Conservation (phyloP, 139 green algal species). For the Desmodesmus armatus region DNA sequence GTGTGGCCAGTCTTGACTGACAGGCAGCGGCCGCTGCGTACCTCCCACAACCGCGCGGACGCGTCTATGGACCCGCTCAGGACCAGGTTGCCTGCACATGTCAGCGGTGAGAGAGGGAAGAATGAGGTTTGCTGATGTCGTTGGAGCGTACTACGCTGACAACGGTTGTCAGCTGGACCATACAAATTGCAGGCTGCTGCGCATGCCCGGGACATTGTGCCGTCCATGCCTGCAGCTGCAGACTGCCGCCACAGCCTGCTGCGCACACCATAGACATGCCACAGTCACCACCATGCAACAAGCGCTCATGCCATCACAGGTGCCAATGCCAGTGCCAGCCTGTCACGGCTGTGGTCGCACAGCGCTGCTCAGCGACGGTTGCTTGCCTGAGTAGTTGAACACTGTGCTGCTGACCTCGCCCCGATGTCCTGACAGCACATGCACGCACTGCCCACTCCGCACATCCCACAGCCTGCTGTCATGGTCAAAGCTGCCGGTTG, state of each 20-base stretch:
- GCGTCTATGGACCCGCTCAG: slow-evolving; percentile 78
- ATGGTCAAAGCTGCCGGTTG: slow-evolving; percentile 82
- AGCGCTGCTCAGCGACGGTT: too few relatives aligned
- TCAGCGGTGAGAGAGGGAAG: too few relatives aligned
- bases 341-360: background rate
- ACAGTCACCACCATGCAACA: background rate
- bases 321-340: background rate
- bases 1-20: slow-evolving; percentile 74
- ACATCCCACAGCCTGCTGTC: slow-evolving; percentile 80
- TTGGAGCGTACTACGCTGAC: too few relatives aligned
- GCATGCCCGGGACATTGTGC: too few relatives aligned
- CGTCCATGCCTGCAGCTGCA: too few relatives aligned
- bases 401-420: slow-evolving; percentile 71
- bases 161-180: too few relatives aligned
- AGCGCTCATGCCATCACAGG: background rate
- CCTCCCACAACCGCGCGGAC: slow-evolving; percentile 73
- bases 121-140: too few relatives aligned
- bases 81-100: slow-evolving; percentile 62
- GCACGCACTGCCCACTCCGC: slow-evolving; percentile 74
- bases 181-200: too few relatives aligned
- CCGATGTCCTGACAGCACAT: slow-evolving; percentile 71
- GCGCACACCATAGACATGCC: too few relatives aligned
- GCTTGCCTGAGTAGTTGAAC: slow-evolving; percentile 72
- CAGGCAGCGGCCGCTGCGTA: slow-evolving; percentile 70
- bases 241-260: too few relatives aligned